A percentile compares a stretch with the other conserved stretches of the same genome.
These are phyloP conservation scores for Pseudocercospora pini-densiflorae DNA, from an alignment of 2,329 filamentous ascomycete species.

Conservation along the genomic window DNA sequence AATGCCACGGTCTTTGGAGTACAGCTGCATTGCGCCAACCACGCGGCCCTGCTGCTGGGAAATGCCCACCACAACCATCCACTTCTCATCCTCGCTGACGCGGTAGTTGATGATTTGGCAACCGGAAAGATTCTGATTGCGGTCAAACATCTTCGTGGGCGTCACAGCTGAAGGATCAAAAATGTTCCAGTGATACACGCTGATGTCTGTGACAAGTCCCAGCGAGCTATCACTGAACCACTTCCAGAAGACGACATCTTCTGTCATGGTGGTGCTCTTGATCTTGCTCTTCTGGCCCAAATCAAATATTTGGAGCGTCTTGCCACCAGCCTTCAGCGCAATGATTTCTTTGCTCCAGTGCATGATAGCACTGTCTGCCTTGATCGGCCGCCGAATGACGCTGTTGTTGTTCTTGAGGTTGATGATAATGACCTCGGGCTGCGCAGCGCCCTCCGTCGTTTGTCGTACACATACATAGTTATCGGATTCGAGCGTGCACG, in stretches of 20 bases:
- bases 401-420: constrained; percentile 98
- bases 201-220: constrained; percentile 86
- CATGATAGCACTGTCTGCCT: constrained; percentile 99
- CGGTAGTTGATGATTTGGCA: constrained; percentile 99
- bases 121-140: constrained; percentile 83
- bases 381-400: constrained; percentile 92
- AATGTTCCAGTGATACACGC: constrained; percentile 98
- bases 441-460: constrained; percentile 81
- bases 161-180: constrained; percentile 79
- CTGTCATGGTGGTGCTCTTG: constrained; percentile 94
- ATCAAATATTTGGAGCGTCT: constrained; percentile 98
- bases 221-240: constrained; percentile 92
- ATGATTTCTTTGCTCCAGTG: constrained; percentile 97
- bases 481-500: constrained; percentile 97
- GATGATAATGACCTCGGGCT: constrained; percentile 94
- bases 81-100: constrained; percentile 92
- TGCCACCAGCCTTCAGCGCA: constrained; percentile 89
- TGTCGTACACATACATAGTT: constrained; percentile 95
- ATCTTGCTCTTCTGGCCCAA: constrained; percentile 91
- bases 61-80: constrained; percentile 98
- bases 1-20: constrained; percentile 93
- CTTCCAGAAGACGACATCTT: constrained; percentile 99
- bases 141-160: constrained; percentile 91
- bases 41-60: constrained; percentile 91
- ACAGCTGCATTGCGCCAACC: constrained; percentile 95